phyloP scores from a whole-genome alignment of 2,329 filamentous ascomycete genomes.

The Botrytis medusae region DNA sequence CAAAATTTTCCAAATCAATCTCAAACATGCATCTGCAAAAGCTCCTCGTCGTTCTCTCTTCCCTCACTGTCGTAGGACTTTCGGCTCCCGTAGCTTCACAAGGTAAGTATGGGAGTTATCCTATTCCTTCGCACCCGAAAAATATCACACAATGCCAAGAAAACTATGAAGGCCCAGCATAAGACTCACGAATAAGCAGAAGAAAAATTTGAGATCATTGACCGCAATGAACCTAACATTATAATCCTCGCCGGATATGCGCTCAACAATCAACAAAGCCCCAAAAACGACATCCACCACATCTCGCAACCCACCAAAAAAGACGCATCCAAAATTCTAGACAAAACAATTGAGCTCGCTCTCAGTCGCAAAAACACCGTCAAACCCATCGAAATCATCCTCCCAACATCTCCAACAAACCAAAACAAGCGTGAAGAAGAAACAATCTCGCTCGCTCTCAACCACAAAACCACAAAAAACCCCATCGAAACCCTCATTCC shows the following conservation, averaged over 20 bases:
- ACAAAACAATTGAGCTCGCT: neutral
- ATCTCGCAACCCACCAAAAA: neutral
- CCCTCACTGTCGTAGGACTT: neutral
- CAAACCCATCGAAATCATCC: neutral
- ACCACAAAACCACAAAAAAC: neutral
- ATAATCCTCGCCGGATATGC: neutral
- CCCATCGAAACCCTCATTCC: neutral
- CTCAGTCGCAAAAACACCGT: neutral
- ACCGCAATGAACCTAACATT: neutral
- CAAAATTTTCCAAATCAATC: neutral
- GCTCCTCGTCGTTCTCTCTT: neutral
- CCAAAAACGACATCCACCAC: neutral
- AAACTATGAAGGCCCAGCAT: neutral
- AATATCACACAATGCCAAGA: neutral
- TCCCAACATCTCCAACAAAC: neutral
- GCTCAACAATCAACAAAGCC: neutral
- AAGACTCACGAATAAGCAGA: neutral
- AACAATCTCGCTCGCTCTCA: neutral
- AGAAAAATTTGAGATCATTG: neutral
- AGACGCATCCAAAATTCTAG: rapidly evolving
- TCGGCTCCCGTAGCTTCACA: neutral
- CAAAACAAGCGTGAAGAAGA: neutral
- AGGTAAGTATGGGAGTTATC: neutral
- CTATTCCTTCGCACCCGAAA: neutral
- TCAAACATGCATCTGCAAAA: neutral